Evolutionary conservation across 2,329 filamentous ascomycete species (phyloP), one percentile per base, ranked within the genome.

Genomic region (Samsoniella hepiali): DNA sequence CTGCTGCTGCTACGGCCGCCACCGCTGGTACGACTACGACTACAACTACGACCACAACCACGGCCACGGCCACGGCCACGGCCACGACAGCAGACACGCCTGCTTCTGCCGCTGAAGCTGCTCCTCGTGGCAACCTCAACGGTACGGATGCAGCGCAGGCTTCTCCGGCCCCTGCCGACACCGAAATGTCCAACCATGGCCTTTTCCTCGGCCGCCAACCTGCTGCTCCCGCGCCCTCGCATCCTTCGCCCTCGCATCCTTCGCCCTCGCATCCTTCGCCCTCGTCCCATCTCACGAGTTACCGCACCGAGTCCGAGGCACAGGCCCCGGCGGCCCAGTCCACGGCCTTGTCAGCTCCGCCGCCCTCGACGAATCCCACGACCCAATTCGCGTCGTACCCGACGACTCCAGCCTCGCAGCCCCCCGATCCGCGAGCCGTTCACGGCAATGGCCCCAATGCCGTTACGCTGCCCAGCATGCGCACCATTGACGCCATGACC

Each of bases 391-490:
- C 61, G 44, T 29, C 61, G 5, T 58, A 47, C 44, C 31, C 51
- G 40, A 40, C 22, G 13, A 15, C 32, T 15, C 13, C 59, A 31
- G 49, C 44, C 5, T 57, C 60, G 29, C 49, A 62, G 40, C 36
- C 31, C 27, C 47, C 44, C 58, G 63, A 57, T 29, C 55, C 47
- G 34, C 55, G 62, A 22, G 6, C 22, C 11, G 66, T 68, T 10
- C 71, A 67, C 64, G 66, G 73, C 8, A 68, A 72, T 34, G 68
- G 68, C 49, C 70, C 69, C 63, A 72, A 68, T 57, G 63, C 71
- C 38, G 73, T 76, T 71, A 71, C 75, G 50, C 68, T 78, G 27
- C 76, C 76, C 10, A 78, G 76, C 66, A 78, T 78, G 76, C 73
- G 76, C 40, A 78, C 75, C 9, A 75, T 78, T 63, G 76, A 78